Base-by-base conservation (phyloP, 148 eudicot species). In the Amaranthus cruentus region DNA sequence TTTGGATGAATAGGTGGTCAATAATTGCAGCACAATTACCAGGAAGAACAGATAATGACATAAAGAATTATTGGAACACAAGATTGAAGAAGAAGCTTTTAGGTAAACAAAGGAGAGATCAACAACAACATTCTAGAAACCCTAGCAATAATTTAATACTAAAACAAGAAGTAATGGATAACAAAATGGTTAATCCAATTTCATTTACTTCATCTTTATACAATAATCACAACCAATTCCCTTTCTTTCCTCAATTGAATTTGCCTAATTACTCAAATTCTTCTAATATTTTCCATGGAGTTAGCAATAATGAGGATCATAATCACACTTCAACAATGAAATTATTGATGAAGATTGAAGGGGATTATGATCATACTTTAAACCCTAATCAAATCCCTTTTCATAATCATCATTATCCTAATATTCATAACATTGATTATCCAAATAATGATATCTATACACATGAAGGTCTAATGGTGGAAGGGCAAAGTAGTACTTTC, bases 41-140 rank as follows among this genome's bases (percentile, higher is more conserved):
- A 0, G 98, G 98, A 72, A 87, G 98, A 83, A 93, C 98, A 3
- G 98, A 93, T 44, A 93, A 93, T 60, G 98, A 93, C 69, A 93
- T 93, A 42, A 93, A 93, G 82, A 93, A 93, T 66, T 93, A 93
- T 47, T 93, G 98, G 98, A 93, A 93, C 84, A 93, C 98, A 38
- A 90, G 86, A 81, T 75, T 93, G 79, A 93, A 93, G 88, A 93
- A 86, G 86, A 93, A 93, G 79, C 88, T 93, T 11, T 59, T 93
- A 3, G 94, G 96, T 6, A 90, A 87, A 78, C 98, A 92, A 78
- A 82, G 92, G 6, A 90, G 88, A 75, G 89, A 81, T 66, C 79
- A 77, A 12, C 84, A 79, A 75, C 84, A 79, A 75, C 84, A 47
- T 65, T 80, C 51, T 57, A 66, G 83, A 46, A 66, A 78, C 71